Percentiles rank a stretch among this genome's conserved stretches.
phyloP scores from a whole-genome alignment of 1,284 basidiomycete species.

The Pyrrhoderma lamaoense region DNA sequence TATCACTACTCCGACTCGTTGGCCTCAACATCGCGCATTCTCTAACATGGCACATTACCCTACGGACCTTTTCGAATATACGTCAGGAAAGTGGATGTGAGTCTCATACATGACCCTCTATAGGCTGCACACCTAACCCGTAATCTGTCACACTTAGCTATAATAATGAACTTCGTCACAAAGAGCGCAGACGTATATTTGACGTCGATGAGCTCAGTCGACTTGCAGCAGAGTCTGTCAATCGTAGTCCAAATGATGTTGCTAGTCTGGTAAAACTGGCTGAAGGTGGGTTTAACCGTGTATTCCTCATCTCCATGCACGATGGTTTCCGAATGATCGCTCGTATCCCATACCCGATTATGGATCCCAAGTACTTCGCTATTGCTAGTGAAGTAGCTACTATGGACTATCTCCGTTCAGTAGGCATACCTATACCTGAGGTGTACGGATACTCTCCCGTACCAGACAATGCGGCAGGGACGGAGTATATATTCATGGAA shows the following conservation, averaged over 20 bases:
- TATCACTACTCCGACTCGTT: no score
- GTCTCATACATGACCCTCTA: constrained; percentile 27
- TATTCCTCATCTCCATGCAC: constrained; percentile 39
- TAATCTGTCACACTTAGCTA: constrained; percentile 28
- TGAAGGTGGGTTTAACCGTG: constrained; percentile 39
- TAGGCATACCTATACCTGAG: constrained; percentile 39
- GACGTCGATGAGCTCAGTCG: constrained; percentile 21
- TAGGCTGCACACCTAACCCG: constrained; percentile 25
- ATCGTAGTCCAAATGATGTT: constrained; percentile 30
- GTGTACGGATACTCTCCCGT: constrained; percentile 44
- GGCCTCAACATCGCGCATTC: constrained; percentile 2
- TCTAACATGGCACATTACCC: constrained; percentile 24
- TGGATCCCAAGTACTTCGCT: constrained; percentile 37
- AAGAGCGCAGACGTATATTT: constrained; percentile 33
- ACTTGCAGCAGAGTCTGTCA: constrained; percentile 23
- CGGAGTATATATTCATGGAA: constrained; percentile 47
- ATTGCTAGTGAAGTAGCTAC: constrained; percentile 48
- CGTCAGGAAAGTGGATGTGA: constrained; percentile 39
- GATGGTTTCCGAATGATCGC: constrained; percentile 39
- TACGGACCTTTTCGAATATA: constrained; percentile 35
- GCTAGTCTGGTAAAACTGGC: constrained; percentile 34
- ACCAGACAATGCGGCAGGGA: constrained; percentile 41
- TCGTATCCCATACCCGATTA: constrained; percentile 41
- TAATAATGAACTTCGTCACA: constrained; percentile 38
- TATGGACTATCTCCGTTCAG: constrained; percentile 39